A percentile compares a stretch with the other conserved stretches of the same genome.
Evolutionary conservation across 371 early-diverging fungal genomes (phyloP).

Genomic region (Mortierella polycephala): DNA sequence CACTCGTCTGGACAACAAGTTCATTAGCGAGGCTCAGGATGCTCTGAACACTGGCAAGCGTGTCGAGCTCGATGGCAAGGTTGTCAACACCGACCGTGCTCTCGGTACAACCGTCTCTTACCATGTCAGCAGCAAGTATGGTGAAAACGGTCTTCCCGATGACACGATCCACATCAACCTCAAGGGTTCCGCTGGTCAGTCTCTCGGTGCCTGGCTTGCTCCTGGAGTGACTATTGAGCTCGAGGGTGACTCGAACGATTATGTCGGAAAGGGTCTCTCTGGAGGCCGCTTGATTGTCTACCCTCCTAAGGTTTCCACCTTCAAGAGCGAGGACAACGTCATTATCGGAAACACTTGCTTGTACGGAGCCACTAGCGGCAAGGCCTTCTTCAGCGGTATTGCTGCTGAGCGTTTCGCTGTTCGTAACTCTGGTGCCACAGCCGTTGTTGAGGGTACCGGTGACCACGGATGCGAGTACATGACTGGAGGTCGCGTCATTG

Average conservation of each 20-base stretch:
- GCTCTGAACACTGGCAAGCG: slow-evolving; percentile 72
- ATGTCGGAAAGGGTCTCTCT: slow-evolving; percentile 97
- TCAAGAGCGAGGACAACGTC: slow-evolving; percentile 88
- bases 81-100: slow-evolving; percentile 96
- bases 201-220: slow-evolving; percentile 94
- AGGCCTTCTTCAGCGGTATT: slow-evolving; percentile 92
- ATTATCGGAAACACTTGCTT: slow-evolving; percentile 97
- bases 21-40: slow-evolving; percentile 83
- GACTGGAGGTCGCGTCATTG: slow-evolving; percentile 92
- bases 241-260: slow-evolving; percentile 98
- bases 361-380: slow-evolving; percentile 95
- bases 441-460: slow-evolving; percentile 96
- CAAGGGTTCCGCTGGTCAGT: slow-evolving; percentile 97
- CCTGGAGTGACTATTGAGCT: slow-evolving; percentile 91
- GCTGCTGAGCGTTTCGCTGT: slow-evolving; percentile 98
- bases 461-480: slow-evolving; percentile 99
- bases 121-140: slow-evolving; percentile 83
- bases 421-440: slow-evolving; percentile 95
- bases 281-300: slow-evolving; percentile 91
- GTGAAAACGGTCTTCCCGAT: slow-evolving; percentile 86
- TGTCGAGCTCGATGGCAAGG: slow-evolving; percentile 70
- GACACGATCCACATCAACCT: slow-evolving; percentile 88
- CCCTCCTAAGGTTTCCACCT: slow-evolving; percentile 82
- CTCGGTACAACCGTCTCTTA: slow-evolving; percentile 92
- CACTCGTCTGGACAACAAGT: slow-evolving; percentile 83